Evolutionary conservation across 129 eudicot species (phyloP).

Genomic region (Chrysanthemum makinoi): DNA sequence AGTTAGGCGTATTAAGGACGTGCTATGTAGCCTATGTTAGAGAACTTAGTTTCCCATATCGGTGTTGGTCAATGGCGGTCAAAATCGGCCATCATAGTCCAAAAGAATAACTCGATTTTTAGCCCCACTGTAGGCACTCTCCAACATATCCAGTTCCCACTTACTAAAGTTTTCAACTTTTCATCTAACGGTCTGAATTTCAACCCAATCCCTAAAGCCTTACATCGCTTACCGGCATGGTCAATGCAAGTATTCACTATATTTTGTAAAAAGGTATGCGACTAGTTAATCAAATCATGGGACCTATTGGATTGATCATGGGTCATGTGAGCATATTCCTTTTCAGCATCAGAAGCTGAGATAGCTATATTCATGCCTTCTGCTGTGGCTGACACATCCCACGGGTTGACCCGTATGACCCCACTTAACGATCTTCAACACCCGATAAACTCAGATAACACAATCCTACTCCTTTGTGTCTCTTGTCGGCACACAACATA

Average conservation of each 20-base stretch:
- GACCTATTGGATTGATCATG: constrained; percentile 35
- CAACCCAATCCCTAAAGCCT: constrained; percentile 58
- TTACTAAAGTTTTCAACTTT: too few relatives aligned
- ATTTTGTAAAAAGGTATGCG: constrained; percentile 42
- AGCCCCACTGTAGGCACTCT: too few relatives aligned
- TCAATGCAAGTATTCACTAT: constrained; percentile 42
- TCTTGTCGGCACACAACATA: constrained; percentile 65
- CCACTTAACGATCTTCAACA: constrained; percentile 68
- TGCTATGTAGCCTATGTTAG: too few relatives aligned
- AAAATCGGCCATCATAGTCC: too few relatives aligned
- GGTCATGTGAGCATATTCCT: constrained; percentile 45
- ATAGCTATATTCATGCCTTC: constrained; percentile 56
- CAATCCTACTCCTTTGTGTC: constrained; percentile 51
- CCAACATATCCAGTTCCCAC: too few relatives aligned
- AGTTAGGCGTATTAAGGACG: too few relatives aligned
- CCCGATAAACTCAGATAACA: constrained; percentile 62
- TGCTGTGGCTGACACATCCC: constrained; percentile 55
- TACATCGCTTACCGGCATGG: constrained; percentile 48
- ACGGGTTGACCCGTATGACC: constrained; percentile 63
- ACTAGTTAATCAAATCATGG: constrained; percentile 44
- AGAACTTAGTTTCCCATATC: too few relatives aligned
- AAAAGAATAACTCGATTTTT: too few relatives aligned
- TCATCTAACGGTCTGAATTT: too few relatives aligned
- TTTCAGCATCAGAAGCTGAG: constrained; percentile 44
- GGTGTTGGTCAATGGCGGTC: too few relatives aligned